Percentiles rank a stretch among this genome's conserved stretches.
phyloP scores from a whole-genome alignment of 768 basidiomycete species.

The Lanmaoa rubissima region DNA sequence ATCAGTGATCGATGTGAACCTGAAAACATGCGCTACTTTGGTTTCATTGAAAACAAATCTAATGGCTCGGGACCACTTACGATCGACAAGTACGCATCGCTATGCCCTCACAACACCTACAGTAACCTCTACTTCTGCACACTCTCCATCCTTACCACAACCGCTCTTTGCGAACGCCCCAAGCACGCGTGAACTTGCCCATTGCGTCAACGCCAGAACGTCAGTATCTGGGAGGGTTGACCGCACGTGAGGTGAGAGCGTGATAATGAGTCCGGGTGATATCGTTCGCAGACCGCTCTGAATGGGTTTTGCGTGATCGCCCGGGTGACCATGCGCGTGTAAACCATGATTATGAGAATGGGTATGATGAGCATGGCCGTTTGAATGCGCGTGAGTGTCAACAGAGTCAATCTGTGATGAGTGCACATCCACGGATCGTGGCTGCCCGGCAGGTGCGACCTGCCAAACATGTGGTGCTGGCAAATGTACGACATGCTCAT shows the following conservation, averaged over 20 bases:
- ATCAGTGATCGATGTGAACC: not conserved
- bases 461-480: constrained; percentile 91
- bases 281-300: constrained; percentile 3
- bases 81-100: constrained; percentile 6
- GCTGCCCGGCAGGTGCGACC: constrained; percentile 49
- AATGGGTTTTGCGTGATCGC: constrained; percentile 6
- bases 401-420: not conserved
- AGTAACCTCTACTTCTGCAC: constrained; percentile 60
- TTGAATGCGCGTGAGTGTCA: constrained; percentile 1
- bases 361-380: constrained; percentile 12
- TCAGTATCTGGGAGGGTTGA: constrained; percentile 66
- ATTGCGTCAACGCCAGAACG: constrained; percentile 66
- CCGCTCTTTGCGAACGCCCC: constrained; percentile 46
- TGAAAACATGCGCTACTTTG: not conserved
- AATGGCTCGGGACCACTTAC: constrained; percentile 6
- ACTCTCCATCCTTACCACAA: constrained; percentile 26
- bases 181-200: constrained; percentile 70
- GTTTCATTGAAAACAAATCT: not conserved
- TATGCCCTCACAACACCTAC: constrained; percentile 69
- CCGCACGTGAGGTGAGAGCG: constrained; percentile 75
- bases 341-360: constrained; percentile 9
- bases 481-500: constrained; percentile 79
- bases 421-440: constrained; percentile 8
- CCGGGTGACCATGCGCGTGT: not conserved
- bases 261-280: constrained; percentile 60